Conservation (phyloP, 352 stramenopile genomes). For the Phytophthora agathidicida region DNA sequence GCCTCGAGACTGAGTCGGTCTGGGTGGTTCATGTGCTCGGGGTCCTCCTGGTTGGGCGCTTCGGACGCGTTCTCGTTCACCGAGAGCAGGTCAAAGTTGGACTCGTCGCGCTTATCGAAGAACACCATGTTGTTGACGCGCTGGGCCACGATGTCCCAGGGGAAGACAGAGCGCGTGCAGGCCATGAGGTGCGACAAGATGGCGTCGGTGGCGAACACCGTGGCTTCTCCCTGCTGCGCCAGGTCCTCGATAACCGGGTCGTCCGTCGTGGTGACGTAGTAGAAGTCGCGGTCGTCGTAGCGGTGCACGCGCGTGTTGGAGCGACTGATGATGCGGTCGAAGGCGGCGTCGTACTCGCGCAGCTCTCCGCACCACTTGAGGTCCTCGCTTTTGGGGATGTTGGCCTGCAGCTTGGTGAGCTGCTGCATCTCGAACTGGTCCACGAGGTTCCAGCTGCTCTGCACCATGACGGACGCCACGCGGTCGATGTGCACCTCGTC, state of each 20-base stretch:
- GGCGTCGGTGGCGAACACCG: conserved; percentile 97
- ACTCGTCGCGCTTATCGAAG: conserved; percentile 97
- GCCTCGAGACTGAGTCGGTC: conserved; percentile 96
- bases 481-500: conserved; percentile 86
- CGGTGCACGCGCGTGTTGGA: conserved; percentile 79
- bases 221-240: conserved; percentile 89
- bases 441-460: conserved; percentile 92
- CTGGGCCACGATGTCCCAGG: conserved; percentile 97
- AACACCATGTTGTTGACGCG: conserved; percentile 95
- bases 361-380: conserved; percentile 95
- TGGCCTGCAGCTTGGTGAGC: conserved; percentile 94
- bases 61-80: conserved; percentile 96
- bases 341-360: conserved; percentile 94
- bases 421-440: conserved; percentile 97
- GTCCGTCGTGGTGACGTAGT: conserved; percentile 96
- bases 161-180: conserved; percentile 95
- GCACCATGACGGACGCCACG: conserved; percentile 90
- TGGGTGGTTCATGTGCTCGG: conserved; percentile 95
- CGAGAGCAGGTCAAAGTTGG: conserved; percentile 94
- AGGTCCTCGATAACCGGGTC: conserved; percentile 96
- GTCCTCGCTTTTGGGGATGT: conserved; percentile 88
- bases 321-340: conserved; percentile 93
- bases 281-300: conserved; percentile 94
- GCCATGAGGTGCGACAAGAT: conserved; percentile 98
- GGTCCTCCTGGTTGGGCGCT: conserved; percentile 83